Conservation (phyloP, 164 flowering plant genomes). For the Magnolia officinalis region DNA sequence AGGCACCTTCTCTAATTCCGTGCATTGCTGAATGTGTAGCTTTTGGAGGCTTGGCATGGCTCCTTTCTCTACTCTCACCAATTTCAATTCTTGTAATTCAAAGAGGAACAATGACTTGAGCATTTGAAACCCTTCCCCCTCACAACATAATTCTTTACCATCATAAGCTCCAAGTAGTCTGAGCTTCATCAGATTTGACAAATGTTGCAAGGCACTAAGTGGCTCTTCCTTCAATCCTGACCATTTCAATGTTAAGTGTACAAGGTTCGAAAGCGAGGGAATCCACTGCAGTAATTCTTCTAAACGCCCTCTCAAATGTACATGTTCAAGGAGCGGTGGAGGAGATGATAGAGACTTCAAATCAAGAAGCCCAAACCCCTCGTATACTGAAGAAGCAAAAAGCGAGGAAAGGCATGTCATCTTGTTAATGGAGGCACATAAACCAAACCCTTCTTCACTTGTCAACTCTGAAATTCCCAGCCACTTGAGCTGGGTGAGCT, state of each 20-base stretch:
- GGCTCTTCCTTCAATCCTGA: slow-evolving; percentile 8
- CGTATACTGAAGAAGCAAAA: not conserved
- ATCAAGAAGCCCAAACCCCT: slow-evolving; percentile 3
- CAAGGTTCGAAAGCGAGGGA: slow-evolving; percentile 1
- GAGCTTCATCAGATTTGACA: slow-evolving; percentile 4
- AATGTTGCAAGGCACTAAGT: not conserved
- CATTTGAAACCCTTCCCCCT: not conserved
- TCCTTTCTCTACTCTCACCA: not conserved
- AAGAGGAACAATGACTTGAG: not conserved
- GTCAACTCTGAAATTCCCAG: not conserved
- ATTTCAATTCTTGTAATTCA: not conserved
- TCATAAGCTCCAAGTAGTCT: not conserved
- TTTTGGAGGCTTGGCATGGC: not conserved
- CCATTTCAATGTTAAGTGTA: not conserved
- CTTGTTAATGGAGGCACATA: slow-evolving; percentile 4
- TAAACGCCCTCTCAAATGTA: slow-evolving; percentile 2
- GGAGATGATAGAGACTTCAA: not conserved
- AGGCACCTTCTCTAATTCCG: not conserved
- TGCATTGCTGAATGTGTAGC: not conserved
- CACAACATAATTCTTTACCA: not conserved
- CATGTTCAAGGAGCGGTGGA: slow-evolving; percentile 2
- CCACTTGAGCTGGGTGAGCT: slow-evolving; percentile 5
- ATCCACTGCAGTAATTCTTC: not conserved
- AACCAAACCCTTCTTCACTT: not conserved
- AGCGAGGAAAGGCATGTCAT: slow-evolving; percentile 4